Evolutionary conservation across 176 grass and related monocot species (phyloP).

Genomic region (Chrysopogon serrulatus): DNA sequence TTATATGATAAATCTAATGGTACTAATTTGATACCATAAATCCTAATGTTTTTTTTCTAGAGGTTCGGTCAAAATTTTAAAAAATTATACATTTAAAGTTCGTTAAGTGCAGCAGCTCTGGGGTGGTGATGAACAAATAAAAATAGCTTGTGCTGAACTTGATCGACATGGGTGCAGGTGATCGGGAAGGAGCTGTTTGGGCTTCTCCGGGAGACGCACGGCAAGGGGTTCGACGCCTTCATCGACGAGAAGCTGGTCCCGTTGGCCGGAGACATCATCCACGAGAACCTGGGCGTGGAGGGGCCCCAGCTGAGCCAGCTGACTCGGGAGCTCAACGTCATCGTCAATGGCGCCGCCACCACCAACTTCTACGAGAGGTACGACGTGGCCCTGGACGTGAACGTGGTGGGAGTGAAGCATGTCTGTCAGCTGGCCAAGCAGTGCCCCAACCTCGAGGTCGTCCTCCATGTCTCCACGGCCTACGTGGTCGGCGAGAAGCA

Average conservation of each 20-base stretch:
- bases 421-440: slow-evolving; percentile 45
- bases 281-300: slow-evolving; percentile 54
- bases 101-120: too few relatives aligned
- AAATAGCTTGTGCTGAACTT: too few relatives aligned
- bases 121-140: too few relatives aligned
- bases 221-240: slow-evolving; percentile 41
- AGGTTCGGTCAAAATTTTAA: too few relatives aligned
- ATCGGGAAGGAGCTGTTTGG: slow-evolving; percentile 69
- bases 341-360: slow-evolving; percentile 75
- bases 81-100: too few relatives aligned
- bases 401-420: slow-evolving; percentile 52
- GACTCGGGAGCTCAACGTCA: slow-evolving; percentile 45
- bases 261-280: slow-evolving; percentile 61
- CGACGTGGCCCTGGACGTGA: slow-evolving; percentile 49
- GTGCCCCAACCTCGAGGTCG: slow-evolving; percentile 63
- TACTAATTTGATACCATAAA: too few relatives aligned
- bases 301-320: slow-evolving; percentile 21
- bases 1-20: too few relatives aligned
- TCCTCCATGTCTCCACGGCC: slow-evolving; percentile 77
- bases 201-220: slow-evolving; percentile 55
- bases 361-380: slow-evolving; percentile 84
- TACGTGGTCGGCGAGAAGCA: slow-evolving; percentile 53
- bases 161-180: too few relatives aligned
- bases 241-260: slow-evolving; percentile 48
- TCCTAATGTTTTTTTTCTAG: too few relatives aligned